Conservation (phyloP, 2,329 filamentous ascomycete genomes). For the Trichoderma sp. region DNA sequence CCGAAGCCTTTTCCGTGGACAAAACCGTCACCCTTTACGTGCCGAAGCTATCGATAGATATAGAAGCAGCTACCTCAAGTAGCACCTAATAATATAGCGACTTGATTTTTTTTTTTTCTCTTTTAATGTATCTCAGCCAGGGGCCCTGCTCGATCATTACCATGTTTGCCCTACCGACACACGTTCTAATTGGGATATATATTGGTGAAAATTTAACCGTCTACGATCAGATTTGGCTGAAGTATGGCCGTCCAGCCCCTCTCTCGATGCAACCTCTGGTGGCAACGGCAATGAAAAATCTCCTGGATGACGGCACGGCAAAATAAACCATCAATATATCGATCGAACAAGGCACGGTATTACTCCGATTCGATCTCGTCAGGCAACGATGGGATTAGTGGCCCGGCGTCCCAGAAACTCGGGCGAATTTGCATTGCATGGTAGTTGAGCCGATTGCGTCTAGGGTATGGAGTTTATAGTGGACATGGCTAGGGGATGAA, state of each 20-base stretch:
- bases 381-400: neutral
- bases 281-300: slow-evolving; percentile 8
- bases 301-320: neutral
- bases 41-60: slow-evolving; percentile 36
- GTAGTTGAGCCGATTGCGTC: neutral
- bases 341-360: slow-evolving; percentile 8
- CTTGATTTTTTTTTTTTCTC: neutral
- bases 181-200: neutral
- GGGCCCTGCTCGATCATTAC: neutral
- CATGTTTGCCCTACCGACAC: neutral
- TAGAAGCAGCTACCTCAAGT: slow-evolving; percentile 22
- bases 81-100: slow-evolving; percentile 13
- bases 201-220: slow-evolving; percentile 6
- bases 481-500: neutral
- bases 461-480: neutral
- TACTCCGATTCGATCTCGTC: slow-evolving; percentile 6
- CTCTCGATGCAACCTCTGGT: neutral
- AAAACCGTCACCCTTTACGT: slow-evolving; percentile 49
- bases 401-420: neutral
- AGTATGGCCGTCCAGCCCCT: neutral
- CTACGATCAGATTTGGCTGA: neutral
- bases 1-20: slow-evolving; percentile 45
- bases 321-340: slow-evolving; percentile 10
- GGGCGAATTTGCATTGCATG: neutral
- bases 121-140: neutral